Percentiles rank a stretch among this genome's conserved stretches.
These are phyloP conservation scores for Vanderwaltozyma tropicalis DNA, from an alignment of 805 yeast species.

Conservation along the genomic window DNA sequence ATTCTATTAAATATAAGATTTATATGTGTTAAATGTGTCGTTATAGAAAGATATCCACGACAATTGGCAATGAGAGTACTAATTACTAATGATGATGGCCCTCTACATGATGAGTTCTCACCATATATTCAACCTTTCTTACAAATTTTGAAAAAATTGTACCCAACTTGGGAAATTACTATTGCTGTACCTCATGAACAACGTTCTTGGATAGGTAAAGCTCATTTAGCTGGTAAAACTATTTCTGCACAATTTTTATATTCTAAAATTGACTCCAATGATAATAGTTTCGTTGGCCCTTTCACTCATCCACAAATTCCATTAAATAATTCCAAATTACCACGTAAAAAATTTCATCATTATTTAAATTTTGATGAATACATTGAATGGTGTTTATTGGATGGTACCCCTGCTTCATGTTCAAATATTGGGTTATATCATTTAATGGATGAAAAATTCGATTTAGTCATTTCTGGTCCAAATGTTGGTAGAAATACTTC, in stretches of 20 bases:
- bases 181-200: constrained; percentile 76
- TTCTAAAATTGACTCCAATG: constrained; percentile 36
- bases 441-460: constrained; percentile 47
- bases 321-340: constrained; percentile 21
- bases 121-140: constrained; percentile 81
- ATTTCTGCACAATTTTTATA: constrained; percentile 56
- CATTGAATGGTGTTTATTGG: constrained; percentile 78
- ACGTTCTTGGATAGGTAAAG: constrained; percentile 95
- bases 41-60: no score
- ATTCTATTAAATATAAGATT: no score
- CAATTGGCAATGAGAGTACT: constrained; percentile 46
- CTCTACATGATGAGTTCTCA: constrained; percentile 65
- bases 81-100: constrained; percentile 93
- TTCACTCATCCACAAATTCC: constrained; percentile 41
- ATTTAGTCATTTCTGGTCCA: constrained; percentile 88
- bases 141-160: constrained; percentile 44
- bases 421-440: constrained; percentile 83
- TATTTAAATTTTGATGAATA: constrained; percentile 23
- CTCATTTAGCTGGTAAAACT: constrained; percentile 76
- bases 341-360: constrained; percentile 5
- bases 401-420: constrained; percentile 95
- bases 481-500: constrained; percentile 91
- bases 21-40: no score
- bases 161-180: constrained; percentile 76
- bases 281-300: constrained; percentile 57